phyloP scores from a whole-genome alignment of 2,329 filamentous ascomycete genomes.

The Xylaria sp. region DNA sequence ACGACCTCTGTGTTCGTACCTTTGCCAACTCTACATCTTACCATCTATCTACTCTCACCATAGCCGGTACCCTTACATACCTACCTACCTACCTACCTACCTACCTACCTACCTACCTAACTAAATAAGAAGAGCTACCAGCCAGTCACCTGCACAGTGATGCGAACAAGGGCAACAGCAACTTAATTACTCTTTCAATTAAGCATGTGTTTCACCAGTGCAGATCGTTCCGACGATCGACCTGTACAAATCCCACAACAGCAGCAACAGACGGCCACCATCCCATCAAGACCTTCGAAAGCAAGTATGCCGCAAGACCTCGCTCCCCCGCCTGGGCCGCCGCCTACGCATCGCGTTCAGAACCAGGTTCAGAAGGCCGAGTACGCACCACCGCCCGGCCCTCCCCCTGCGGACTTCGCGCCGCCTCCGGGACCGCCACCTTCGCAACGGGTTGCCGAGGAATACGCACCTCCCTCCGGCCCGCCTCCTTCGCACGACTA shows the following conservation, averaged over 20 bases:
- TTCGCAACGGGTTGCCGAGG: conserved; percentile 22
- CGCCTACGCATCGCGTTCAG: conserved; percentile 25
- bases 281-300: conserved; percentile 37
- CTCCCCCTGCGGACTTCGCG: conserved; percentile 41
- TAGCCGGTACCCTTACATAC: background rate
- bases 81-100: background rate
- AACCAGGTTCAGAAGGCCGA: conserved; percentile 37
- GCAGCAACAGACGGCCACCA: conserved; percentile 37
- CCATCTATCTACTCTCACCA: background rate
- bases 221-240: conserved; percentile 55
- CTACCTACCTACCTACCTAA: background rate
- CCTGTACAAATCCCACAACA: conserved; percentile 49
- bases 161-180: background rate
- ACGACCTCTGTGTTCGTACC: no score
- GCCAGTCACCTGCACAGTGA: background rate
- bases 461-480: conserved; percentile 35
- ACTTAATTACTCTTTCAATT: background rate
- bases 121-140: background rate
- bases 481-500: conserved; percentile 41
- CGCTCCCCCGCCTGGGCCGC: conserved; percentile 29
- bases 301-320: conserved; percentile 42
- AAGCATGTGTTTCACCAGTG: conserved; percentile 63
- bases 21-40: background rate
- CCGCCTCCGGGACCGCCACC: conserved; percentile 46
- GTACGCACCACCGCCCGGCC: conserved; percentile 48